phyloP scores from a whole-genome alignment of 2,329 filamentous ascomycete species.

The Aureobasidium pullulans region DNA sequence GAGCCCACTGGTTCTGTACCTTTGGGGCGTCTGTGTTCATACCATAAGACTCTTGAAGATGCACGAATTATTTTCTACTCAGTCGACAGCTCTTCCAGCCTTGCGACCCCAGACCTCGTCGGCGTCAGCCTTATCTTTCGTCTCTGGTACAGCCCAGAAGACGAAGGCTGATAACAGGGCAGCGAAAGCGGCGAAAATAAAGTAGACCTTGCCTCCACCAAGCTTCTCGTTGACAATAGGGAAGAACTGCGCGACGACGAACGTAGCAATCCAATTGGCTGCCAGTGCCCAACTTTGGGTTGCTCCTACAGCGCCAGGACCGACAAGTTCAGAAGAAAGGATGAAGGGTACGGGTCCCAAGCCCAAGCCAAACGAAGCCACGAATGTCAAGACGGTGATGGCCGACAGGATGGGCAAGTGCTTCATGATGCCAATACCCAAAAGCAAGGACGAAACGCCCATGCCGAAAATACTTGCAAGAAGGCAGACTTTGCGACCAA shows the following conservation, averaged over 20 bases:
- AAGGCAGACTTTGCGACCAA: slow-evolving; percentile 81
- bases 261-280: slow-evolving; percentile 85
- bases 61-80: not conserved
- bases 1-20: too few species aligned
- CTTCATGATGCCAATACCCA: slow-evolving; percentile 74
- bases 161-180: slow-evolving; percentile 65
- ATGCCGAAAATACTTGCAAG: slow-evolving; percentile 78
- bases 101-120: slow-evolving; percentile 87
- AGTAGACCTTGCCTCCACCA: slow-evolving; percentile 80
- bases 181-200: slow-evolving; percentile 77
- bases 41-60: not conserved
- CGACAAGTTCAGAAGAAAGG: slow-evolving; percentile 82
- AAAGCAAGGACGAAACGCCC: slow-evolving; percentile 65
- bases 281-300: slow-evolving; percentile 83
- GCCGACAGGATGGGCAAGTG: slow-evolving; percentile 69
- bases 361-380: slow-evolving; percentile 82
- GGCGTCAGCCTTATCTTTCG: slow-evolving; percentile 70
- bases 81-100: slow-evolving; percentile 18
- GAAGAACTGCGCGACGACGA: slow-evolving; percentile 91
- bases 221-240: slow-evolving; percentile 73
- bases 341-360: slow-evolving; percentile 94
- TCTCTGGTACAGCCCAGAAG: slow-evolving; percentile 68
- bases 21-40: too few species aligned
- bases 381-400: slow-evolving; percentile 74
- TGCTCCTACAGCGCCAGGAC: slow-evolving; percentile 81